phyloP scores from a whole-genome alignment of 352 stramenopile genomes.

The Pythium plurisporium region DNA sequence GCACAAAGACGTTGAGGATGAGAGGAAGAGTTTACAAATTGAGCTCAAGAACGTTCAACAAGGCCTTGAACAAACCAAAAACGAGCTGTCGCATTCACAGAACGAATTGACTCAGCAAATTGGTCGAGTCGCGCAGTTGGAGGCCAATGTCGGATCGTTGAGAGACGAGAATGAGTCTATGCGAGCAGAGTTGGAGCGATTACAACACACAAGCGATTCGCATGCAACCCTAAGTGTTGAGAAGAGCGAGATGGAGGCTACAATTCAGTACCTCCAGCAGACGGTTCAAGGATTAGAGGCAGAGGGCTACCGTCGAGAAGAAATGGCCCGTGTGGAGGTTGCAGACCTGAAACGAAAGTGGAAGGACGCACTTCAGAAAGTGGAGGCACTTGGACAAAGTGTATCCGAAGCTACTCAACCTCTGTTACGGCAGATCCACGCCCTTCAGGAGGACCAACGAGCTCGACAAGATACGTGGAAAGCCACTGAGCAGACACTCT shows the following conservation, averaged over 20 bases:
- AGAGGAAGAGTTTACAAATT: constrained; percentile 36
- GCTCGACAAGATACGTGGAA: constrained; percentile 54
- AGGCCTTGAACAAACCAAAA: constrained; percentile 17
- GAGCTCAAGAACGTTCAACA: constrained; percentile 34
- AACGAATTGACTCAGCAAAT: constrained; percentile 35
- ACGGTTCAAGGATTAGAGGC: constrained; percentile 48
- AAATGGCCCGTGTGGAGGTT: constrained; percentile 52
- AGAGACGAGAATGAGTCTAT: constrained; percentile 31
- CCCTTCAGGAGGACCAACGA: constrained; percentile 63
- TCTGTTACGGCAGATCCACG: constrained; percentile 67
- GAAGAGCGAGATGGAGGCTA: constrained; percentile 55
- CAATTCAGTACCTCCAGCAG: constrained; percentile 56
- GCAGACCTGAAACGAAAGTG: constrained; percentile 70
- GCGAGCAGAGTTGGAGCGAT: constrained; percentile 29
- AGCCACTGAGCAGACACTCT: constrained; percentile 36
- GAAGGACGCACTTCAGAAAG: constrained; percentile 61
- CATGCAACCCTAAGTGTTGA: constrained; percentile 47
- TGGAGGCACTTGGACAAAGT: constrained; percentile 65
- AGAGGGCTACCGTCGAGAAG: constrained; percentile 53
- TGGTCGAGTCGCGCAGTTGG: constrained; percentile 19
- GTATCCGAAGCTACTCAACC: constrained; percentile 71
- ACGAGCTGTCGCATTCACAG: constrained; percentile 17
- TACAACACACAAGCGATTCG: constrained; percentile 42
- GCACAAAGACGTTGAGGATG: constrained; percentile 43
- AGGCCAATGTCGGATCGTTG: constrained; percentile 27